These are phyloP conservation scores for Cutaneotrichosporon cavernicola DNA, from an alignment of 1,284 basidiomycete species.

Conservation along the genomic window DNA sequence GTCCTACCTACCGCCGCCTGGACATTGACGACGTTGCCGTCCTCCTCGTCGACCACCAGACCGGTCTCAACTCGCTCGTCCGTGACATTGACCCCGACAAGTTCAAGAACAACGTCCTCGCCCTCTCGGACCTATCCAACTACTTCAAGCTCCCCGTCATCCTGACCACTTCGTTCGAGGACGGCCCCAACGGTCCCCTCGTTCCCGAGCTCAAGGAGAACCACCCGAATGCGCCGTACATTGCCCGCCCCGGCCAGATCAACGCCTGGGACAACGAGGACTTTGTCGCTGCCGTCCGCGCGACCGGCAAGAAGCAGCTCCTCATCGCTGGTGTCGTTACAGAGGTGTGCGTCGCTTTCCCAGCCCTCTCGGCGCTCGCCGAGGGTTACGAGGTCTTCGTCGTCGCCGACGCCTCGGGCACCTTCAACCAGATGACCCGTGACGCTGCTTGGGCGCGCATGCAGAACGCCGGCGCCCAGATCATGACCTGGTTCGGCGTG, in stretches of 20 bases:
- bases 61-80: conserved; percentile 16
- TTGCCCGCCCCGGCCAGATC: conserved; percentile 20
- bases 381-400: conserved; percentile 23
- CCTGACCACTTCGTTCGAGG: conserved; percentile 19
- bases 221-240: conserved; percentile 8
- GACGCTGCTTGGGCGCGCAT: conserved; percentile 20
- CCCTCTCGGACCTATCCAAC: conserved; percentile 16
- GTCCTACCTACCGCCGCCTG: conserved; percentile 13
- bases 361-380: conserved; percentile 12
- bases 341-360: conserved; percentile 23
- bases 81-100: conserved; percentile 20
- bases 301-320: conserved; percentile 19
- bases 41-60: conserved; percentile 22
- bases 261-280: conserved; percentile 24
- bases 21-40: conserved; percentile 19
- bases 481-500: conserved; percentile 16
- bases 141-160: conserved; percentile 17
- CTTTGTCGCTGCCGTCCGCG: conserved; percentile 19
- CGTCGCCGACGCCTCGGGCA: conserved; percentile 20
- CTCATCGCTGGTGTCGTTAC: conserved; percentile 22
- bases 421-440: conserved; percentile 18
- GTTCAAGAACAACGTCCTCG: conserved; percentile 18
- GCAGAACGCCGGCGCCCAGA: conserved; percentile 16
- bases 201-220: conserved; percentile 14
- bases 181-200: conserved; percentile 23